These are phyloP conservation scores for Russula compacta DNA, from an alignment of 768 basidiomycete species.

Conservation along the genomic window DNA sequence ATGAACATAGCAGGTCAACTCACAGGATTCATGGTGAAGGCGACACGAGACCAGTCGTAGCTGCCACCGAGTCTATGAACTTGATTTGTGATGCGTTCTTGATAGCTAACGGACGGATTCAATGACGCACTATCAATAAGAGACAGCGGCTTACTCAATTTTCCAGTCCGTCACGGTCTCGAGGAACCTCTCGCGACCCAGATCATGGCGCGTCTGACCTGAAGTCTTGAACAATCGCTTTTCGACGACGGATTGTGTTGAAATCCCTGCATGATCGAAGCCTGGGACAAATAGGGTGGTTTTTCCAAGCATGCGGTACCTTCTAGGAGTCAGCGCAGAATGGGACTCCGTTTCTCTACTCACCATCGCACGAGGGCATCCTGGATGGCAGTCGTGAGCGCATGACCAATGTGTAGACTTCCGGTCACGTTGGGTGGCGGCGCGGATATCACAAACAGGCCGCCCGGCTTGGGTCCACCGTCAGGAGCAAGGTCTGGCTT, in stretches of 20 bases:
- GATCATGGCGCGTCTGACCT: conserved; percentile 80
- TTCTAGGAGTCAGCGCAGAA: conserved; percentile 24
- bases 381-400: conserved; percentile 83
- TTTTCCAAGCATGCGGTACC: conserved; percentile 95
- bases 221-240: conserved; percentile 78
- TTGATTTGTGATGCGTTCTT: conserved; percentile 85
- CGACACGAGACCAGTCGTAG: conserved; percentile 89
- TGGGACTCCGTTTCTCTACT: conserved; percentile 21
- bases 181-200: conserved; percentile 89
- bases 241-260: conserved; percentile 96
- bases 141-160: conserved; percentile 62
- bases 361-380: conserved; percentile 85
- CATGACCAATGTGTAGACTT: conserved; percentile 91
- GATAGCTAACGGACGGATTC: conserved; percentile 54
- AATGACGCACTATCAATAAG: neutral
- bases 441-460: conserved; percentile 53
- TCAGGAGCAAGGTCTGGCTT: conserved; percentile 55
- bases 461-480: conserved; percentile 47
- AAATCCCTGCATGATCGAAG: conserved; percentile 97
- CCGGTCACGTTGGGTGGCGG: conserved; percentile 98
- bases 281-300: conserved; percentile 87
- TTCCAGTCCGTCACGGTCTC: conserved; percentile 95
- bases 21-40: conserved; percentile 93
- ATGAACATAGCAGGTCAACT: conserved; percentile 16
- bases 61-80: conserved; percentile 83